Evolutionary conservation across 805 yeast genomes (phyloP).

Genomic region (Phaffomyces antillensis): DNA sequence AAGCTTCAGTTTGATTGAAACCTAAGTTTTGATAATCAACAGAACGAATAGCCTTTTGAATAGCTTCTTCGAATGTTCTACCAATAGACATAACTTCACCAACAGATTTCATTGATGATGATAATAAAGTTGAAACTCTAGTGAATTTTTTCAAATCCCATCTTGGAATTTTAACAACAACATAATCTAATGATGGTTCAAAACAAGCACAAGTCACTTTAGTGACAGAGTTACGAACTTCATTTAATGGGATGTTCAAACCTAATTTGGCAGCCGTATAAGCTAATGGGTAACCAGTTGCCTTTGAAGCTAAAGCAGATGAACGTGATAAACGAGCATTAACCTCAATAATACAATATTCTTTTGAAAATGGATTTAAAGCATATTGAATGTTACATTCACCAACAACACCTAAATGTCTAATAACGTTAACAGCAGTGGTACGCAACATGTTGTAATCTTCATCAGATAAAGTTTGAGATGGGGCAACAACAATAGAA

Average conservation of each 20-base stretch:
- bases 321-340: slow-evolving; percentile 97
- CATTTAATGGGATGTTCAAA: slow-evolving; percentile 83
- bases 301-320: slow-evolving; percentile 98
- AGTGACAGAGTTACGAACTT: slow-evolving; percentile 89
- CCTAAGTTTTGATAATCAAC: slow-evolving; percentile 96
- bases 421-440: slow-evolving; percentile 93
- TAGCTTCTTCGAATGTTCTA: slow-evolving; percentile 94
- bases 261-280: slow-evolving; percentile 97
- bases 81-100: slow-evolving; percentile 99
- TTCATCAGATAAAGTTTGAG: slow-evolving; percentile 93
- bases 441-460: slow-evolving; percentile 97
- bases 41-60: slow-evolving; percentile 94
- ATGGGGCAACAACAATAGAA: slow-evolving; percentile 97
- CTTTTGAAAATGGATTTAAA: slow-evolving; percentile 85
- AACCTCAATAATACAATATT: slow-evolving; percentile 95
- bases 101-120: slow-evolving; percentile 95
- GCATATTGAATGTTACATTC: slow-evolving; percentile 99
- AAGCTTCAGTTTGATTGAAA: slow-evolving; percentile 63
- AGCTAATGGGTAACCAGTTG: slow-evolving; percentile 97
- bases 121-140: slow-evolving; percentile 78
- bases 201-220: slow-evolving; percentile 92
- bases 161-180: slow-evolving; percentile 96
- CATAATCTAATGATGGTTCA: slow-evolving; percentile 95
- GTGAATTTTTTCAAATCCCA: slow-evolving; percentile 98
- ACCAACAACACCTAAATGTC: slow-evolving; percentile 98